Conservation (phyloP, 139 green algal species). For the Chlamydomonas schloesseri region DNA sequence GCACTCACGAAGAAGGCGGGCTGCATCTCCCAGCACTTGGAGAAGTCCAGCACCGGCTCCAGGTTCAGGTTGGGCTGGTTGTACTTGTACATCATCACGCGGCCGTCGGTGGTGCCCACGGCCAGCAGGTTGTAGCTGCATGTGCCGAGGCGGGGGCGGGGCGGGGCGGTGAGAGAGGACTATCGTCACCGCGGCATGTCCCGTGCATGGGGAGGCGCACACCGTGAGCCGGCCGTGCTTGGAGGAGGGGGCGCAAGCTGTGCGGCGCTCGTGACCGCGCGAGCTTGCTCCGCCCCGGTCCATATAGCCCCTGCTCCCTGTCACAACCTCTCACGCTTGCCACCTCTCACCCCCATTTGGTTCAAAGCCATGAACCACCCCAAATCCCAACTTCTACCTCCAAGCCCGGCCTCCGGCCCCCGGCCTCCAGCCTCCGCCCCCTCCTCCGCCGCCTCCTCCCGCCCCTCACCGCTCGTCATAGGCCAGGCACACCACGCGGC, state of each 20-base stretch:
- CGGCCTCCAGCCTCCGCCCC: background rate
- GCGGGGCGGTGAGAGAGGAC: background rate
- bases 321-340: too few species aligned
- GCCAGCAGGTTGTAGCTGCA: slow-evolving; percentile 53
- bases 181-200: too few species aligned
- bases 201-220: too few species aligned
- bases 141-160: too few species aligned
- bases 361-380: background rate
- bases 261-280: too few species aligned
- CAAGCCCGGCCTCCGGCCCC: background rate
- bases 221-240: too few species aligned
- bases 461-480: slow-evolving; percentile 47
- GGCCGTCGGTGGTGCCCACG: slow-evolving; percentile 52
- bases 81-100: slow-evolving; percentile 62
- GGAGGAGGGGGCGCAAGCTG: too few species aligned
- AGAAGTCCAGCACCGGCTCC: slow-evolving; percentile 44
- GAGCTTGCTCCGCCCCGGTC: too few species aligned
- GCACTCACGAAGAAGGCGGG: slow-evolving; percentile 44
- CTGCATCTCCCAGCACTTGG: slow-evolving; percentile 56
- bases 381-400: background rate
- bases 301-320: too few species aligned
- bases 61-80: slow-evolving; percentile 14
- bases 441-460: background rate
- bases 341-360: too few species aligned
- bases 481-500: slow-evolving; percentile 51